These are phyloP conservation scores for Neurospora sp. DNA, from an alignment of 495 filamentous ascomycete species.

Conservation along the genomic window DNA sequence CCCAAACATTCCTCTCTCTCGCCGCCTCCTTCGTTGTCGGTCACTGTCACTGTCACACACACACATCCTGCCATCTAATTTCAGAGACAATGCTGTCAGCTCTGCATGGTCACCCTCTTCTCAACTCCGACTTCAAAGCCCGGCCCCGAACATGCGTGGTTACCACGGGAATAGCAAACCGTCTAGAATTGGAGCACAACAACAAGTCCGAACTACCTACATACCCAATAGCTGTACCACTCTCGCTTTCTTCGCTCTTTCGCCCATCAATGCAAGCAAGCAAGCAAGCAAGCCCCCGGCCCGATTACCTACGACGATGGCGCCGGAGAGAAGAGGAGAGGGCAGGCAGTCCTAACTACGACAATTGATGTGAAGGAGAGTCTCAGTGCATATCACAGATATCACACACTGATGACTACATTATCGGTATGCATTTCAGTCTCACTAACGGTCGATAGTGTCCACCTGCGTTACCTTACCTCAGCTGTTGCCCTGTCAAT, in stretches of 20 bases:
- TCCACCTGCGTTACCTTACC: background rate
- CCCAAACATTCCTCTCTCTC: background rate
- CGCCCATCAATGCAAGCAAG: background rate
- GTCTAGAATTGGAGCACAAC: background rate
- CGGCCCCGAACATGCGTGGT: background rate
- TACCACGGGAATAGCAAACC: background rate
- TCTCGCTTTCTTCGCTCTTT: background rate
- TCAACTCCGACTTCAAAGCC: background rate
- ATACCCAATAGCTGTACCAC: background rate
- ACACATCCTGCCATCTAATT: background rate
- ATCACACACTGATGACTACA: background rate
- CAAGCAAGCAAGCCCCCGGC: background rate
- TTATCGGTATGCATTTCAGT: background rate
- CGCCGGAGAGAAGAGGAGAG: background rate
- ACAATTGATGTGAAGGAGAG: background rate
- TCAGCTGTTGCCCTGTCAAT: background rate
- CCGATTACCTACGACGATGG: background rate
- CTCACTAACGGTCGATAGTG: background rate
- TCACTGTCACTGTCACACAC: background rate
- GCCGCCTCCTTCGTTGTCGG: background rate
- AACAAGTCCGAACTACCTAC: background rate
- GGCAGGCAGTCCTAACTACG: background rate
- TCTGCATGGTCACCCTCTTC: background rate
- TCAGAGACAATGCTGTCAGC: background rate
- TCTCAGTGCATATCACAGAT: background rate